Conservation (phyloP, 305 asterid species). For the Solanum hybrid region DNA sequence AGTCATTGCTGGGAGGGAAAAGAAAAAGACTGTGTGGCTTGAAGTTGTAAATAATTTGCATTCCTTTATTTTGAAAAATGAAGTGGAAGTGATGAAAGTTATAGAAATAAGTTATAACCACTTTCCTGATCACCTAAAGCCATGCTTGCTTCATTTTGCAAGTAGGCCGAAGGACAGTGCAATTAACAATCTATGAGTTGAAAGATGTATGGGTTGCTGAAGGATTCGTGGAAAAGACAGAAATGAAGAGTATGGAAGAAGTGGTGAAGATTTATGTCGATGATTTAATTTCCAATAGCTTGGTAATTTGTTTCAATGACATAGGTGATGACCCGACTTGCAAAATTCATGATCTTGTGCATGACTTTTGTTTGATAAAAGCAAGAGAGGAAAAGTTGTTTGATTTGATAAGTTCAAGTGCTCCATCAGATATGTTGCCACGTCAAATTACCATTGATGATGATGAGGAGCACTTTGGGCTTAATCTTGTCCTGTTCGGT, state of each 20-base stretch:
- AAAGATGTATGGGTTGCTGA: not conserved
- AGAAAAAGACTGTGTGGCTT: no score
- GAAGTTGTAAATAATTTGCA: no score
- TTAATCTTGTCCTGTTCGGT: not conserved
- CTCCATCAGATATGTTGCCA: not conserved
- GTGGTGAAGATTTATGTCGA: not conserved
- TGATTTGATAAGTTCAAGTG: not conserved
- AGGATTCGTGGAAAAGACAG: not conserved
- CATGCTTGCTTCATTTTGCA: not conserved
- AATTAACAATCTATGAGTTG: not conserved
- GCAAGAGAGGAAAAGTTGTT: not conserved
- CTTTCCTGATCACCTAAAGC: not conserved
- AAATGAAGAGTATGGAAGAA: not conserved
- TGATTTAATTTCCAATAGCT: not conserved
- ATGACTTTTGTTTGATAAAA: not conserved
- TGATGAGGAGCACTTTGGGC: not conserved
- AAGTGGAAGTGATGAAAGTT: no score
- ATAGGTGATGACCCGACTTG: not conserved
- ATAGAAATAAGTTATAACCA: no score
- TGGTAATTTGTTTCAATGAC: not conserved
- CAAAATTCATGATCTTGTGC: not conserved
- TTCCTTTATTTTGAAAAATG: no score
- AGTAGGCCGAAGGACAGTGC: not conserved
- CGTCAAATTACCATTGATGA: not conserved
- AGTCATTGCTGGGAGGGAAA: no score